Percentiles rank a stretch among this genome's conserved stretches.
Evolutionary conservation across 176 grass and related monocot species (phyloP).

Genomic region (Musa beccarii): DNA sequence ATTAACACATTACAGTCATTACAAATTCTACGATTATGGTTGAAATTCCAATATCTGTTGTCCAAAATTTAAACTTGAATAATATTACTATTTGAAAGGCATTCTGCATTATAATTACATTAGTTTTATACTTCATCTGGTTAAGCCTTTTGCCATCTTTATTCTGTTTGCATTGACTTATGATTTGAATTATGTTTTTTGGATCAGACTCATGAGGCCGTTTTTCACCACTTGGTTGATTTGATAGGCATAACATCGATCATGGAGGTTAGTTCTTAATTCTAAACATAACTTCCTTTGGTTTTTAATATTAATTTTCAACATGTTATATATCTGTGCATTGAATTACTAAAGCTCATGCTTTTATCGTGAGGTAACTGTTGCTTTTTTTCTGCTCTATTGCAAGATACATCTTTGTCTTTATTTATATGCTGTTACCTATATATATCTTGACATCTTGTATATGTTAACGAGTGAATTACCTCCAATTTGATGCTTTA

Average conservation of each 20-base stretch:
- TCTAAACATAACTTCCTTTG: neutral
- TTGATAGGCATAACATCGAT: slow-evolving; percentile 22
- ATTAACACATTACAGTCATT: neutral
- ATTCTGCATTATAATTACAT: neutral
- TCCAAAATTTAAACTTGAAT: neutral
- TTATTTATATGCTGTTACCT: neutral
- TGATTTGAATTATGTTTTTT: neutral
- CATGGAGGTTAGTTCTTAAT: slow-evolving; percentile 18
- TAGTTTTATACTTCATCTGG: neutral
- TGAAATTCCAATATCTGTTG: neutral
- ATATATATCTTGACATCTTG: neutral
- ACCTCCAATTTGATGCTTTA: neutral
- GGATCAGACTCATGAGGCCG: slow-evolving; percentile 9
- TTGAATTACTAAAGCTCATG: neutral
- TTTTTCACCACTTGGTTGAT: slow-evolving; percentile 10
- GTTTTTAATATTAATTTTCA: neutral
- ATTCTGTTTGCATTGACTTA: neutral
- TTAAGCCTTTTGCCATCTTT: too few species aligned
- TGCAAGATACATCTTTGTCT: neutral
- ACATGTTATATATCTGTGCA: neutral
- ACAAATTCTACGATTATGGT: neutral
- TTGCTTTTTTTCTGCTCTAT: neutral
- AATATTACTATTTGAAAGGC: neutral
- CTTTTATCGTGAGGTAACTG: neutral
- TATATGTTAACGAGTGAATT: neutral